Evolutionary conservation across 176 grass and related monocot species (phyloP), one percentile per base, ranked within the genome.

Genomic region (Oryza meyeriana): DNA sequence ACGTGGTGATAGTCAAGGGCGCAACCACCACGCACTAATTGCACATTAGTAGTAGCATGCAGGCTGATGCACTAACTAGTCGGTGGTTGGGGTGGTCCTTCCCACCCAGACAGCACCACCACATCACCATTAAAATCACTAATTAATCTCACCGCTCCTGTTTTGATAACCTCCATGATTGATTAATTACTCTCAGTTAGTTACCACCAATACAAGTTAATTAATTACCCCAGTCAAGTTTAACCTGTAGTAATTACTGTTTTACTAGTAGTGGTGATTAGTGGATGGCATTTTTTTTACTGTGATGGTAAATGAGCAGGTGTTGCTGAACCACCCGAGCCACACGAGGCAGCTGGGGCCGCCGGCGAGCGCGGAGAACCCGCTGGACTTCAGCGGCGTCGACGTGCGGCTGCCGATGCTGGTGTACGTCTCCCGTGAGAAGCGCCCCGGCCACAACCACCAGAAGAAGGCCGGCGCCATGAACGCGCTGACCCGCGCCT

Each of bases 381-480:
- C 89, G 6, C 73, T 94, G 44, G 92, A 94, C 77, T 84, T 89
- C 18, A 89, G 83, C 77, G 58, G 24, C 24, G 89, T 94, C 2
- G 92, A 94, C 77, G 75, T 85, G 3, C 89, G 92, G 0, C 61
- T 94, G 1, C 92, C 92, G 0, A 91, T 94, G 89, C 80, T 94
- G 35, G 92, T 94, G 3, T 94, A 94, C 69, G 90, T 97, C 0
- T 89, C 92, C 18, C 81, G 95, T 0, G 95, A 97, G 88, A 97
- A 97, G 84, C 88, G 92, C 0, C 90, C 92, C 0, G 95, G 95
- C 0, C 64, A 82, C 87, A 75, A 98, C 77, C 95, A 98, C 81
- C 81, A 98, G 75, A 98, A 98, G 88, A 98, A 95, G 76, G 95
- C 95, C 6, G 90, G 90, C 61, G 92, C 95, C 71, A 95, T 95